These are phyloP conservation scores for Raffaelea ambrosiae DNA, from an alignment of 2,329 filamentous ascomycete genomes.

Conservation along the genomic window DNA sequence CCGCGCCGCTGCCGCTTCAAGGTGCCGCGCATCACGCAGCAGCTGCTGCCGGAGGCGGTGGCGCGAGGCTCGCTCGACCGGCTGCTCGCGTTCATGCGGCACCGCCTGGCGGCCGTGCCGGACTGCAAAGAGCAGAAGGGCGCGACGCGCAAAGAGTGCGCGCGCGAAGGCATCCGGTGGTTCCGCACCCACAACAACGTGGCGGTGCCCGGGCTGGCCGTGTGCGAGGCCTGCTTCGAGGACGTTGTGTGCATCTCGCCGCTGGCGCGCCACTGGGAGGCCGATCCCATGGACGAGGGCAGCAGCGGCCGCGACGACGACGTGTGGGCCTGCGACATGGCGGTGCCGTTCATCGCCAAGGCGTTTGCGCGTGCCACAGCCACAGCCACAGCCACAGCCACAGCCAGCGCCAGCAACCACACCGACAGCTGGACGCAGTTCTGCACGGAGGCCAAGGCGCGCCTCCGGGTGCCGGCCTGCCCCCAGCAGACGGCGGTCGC, in stretches of 20 bases:
- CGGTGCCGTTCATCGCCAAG: not conserved
- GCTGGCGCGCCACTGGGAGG: not conserved
- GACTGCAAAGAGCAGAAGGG: not conserved
- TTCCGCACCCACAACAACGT: not conserved
- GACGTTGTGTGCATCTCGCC: not conserved
- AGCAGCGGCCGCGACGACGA: no score
- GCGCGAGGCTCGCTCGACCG: not conserved
- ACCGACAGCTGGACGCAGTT: not conserved
- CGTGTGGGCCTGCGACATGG: not conserved
- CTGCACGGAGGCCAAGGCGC: not conserved
- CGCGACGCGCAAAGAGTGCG: no score
- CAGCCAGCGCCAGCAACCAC: no score
- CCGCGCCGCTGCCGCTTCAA: not conserved
- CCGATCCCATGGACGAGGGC: not conserved
- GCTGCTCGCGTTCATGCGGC: not conserved
- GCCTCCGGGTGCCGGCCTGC: not conserved
- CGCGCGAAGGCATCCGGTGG: not conserved
- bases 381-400: not conserved
- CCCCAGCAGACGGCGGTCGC: not conserved
- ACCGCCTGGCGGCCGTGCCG: not conserved
- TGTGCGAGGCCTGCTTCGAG: not conserved
- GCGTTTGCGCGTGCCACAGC: not conserved
- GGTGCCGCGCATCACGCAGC: not conserved
- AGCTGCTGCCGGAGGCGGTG: not conserved
- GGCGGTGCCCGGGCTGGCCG: not conserved